These are phyloP conservation scores for Clitopilus hobsonii DNA, from an alignment of 768 basidiomycete species.

Conservation along the genomic window DNA sequence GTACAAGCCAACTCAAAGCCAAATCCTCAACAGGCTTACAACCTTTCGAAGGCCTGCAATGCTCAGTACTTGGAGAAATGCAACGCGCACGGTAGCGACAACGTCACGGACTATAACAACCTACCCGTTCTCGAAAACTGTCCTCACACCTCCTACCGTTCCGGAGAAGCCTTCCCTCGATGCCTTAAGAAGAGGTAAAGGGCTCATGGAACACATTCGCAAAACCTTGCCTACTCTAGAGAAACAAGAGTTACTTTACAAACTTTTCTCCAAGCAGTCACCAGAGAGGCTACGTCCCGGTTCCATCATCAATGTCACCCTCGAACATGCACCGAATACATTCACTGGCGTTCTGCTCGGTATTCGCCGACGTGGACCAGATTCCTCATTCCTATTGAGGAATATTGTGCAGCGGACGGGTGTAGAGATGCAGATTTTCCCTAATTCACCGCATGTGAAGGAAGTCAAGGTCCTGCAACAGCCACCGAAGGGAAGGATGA, in stretches of 20 bases:
- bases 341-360: conserved; percentile 90
- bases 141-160: conserved; percentile 46
- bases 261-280: conserved; percentile 69
- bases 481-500: conserved; percentile 59
- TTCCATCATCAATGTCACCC: conserved; percentile 78
- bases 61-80: conserved; percentile 29
- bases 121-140: conserved; percentile 79
- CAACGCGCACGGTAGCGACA: conserved; percentile 42
- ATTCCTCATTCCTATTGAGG: conserved; percentile 84
- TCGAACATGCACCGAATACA: conserved; percentile 69
- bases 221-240: conserved; percentile 61
- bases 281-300: conserved; percentile 71
- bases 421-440: conserved; percentile 90
- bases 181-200: conserved; percentile 61
- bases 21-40: background rate
- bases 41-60: conserved; percentile 20
- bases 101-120: conserved; percentile 22
- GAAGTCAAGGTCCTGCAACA: conserved; percentile 75
- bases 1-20: background rate
- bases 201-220: conserved; percentile 71
- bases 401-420: conserved; percentile 91
- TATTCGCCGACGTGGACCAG: conserved; percentile 76
- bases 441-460: conserved; percentile 82
- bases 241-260: conserved; percentile 63
- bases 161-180: conserved; percentile 32